Conservation (phyloP, 2,329 filamentous ascomycete species). For the Helminthosporium solani region DNA sequence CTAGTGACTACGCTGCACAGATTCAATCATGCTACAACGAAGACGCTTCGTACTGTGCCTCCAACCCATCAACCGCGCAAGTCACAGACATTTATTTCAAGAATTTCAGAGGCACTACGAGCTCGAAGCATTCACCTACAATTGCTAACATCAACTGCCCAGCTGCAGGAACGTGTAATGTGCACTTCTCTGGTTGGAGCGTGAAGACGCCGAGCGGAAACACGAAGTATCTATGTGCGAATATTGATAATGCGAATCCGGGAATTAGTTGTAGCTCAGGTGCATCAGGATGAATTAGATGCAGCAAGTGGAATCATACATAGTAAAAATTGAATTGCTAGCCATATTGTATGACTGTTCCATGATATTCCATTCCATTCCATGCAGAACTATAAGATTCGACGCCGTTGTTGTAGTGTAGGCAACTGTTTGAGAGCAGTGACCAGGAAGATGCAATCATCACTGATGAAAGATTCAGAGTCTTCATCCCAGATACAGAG, state of each 20-base stretch:
- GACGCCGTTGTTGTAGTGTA: too few species aligned
- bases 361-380: too few species aligned
- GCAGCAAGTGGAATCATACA: too few species aligned
- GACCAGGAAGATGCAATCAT: too few species aligned
- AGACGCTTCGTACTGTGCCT: slow-evolving; percentile 5
- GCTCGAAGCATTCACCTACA: slow-evolving; percentile 4
- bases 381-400: too few species aligned
- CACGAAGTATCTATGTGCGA: slow-evolving; percentile 7
- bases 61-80: slow-evolving; percentile 5
- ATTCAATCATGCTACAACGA: slow-evolving; percentile 10
- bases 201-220: slow-evolving; percentile 5
- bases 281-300: slow-evolving; percentile 1
- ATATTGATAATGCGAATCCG: slow-evolving; percentile 3
- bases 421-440: too few species aligned
- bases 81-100: slow-evolving; percentile 8
- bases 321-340: too few species aligned
- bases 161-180: slow-evolving; percentile 3
- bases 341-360: too few species aligned
- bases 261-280: slow-evolving; percentile 6
- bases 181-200: slow-evolving; percentile 5
- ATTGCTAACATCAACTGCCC: slow-evolving; percentile 13
- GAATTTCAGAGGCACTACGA: slow-evolving; percentile 8
- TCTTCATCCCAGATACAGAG: too few species aligned
- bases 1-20: slow-evolving; percentile 9
- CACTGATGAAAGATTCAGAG: too few species aligned